Conservation (phyloP, 345 rosid genomes). For the Noccaea bulbosa region DNA sequence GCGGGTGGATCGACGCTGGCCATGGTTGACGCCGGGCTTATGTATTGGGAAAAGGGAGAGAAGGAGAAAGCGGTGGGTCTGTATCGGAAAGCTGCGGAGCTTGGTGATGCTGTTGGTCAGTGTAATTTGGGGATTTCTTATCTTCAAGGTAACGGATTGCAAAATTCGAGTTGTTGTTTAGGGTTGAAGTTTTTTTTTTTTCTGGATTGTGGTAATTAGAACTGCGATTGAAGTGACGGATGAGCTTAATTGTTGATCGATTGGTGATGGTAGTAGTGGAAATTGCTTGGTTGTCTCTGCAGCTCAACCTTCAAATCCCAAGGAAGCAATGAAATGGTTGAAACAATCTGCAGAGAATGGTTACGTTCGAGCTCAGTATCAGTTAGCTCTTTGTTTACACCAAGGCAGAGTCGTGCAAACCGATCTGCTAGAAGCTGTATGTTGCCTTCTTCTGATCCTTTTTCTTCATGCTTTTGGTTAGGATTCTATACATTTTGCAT, state of each 20-base stretch:
- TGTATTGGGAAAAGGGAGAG: constrained; percentile 79
- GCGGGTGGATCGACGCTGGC: constrained; percentile 88
- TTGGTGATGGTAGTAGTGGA: background rate
- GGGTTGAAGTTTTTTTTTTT: background rate
- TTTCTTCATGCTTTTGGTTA: background rate
- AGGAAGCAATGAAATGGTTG: constrained; percentile 78
- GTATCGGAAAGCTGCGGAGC: constrained; percentile 75
- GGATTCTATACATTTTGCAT: background rate
- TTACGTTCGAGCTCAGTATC: constrained; percentile 81
- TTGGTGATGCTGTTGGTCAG: constrained; percentile 75
- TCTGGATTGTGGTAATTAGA: constrained; percentile 1
- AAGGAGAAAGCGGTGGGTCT: constrained; percentile 59
- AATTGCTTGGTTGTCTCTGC: constrained; percentile 35
- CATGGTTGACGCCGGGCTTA: constrained; percentile 96
- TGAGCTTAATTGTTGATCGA: constrained; percentile 14
- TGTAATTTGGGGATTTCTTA: constrained; percentile 83
- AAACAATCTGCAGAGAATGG: constrained; percentile 62
- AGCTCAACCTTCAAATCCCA: constrained; percentile 64
- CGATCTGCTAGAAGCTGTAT: constrained; percentile 72
- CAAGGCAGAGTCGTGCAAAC: constrained; percentile 61
- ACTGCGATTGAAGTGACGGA: constrained; percentile 8
- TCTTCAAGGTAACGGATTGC: constrained; percentile 61
- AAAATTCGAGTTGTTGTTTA: constrained; percentile 11
- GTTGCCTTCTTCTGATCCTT: constrained; percentile 20
- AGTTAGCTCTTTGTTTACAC: constrained; percentile 81